Base-by-base conservation (phyloP, 192 early-diverging fungal species). In the Nowakowskiella sp. region DNA sequence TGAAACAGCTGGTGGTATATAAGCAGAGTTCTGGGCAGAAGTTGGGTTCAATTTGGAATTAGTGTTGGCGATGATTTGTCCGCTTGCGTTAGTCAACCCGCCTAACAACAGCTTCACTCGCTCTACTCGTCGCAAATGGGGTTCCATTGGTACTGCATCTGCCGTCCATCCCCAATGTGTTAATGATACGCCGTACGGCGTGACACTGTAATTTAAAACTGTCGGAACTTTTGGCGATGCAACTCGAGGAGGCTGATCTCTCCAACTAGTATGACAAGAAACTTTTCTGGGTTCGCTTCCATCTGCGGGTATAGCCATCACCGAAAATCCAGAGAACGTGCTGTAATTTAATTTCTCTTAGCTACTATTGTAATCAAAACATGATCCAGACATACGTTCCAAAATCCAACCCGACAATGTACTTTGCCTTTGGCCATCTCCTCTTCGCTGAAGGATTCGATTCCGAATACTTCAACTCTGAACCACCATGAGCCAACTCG, bases 351-450 rank as follows among this genome's bases (percentile, higher is more conserved):
- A n/a, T 24, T 19, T 25, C 47, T 24, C n/a, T n/a, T n/a, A 49
- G 2, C 16, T 16, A 33, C 19, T 19, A 19, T 19, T 19, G 47
- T n/a, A 49, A 22, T n/a, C 47, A n/a, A 49, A 49, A 49, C 36
- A 39, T 39, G 3, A 19, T 33, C 47, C 16, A 49, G 26, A 19
- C n/a, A n/a, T n/a, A 19, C 16, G 47, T 49, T n/a, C 47, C 47
- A 28, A 19, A 49, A 22, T 49, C 47, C 26, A 49, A 32, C 26
- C 47, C 47, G 26, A 49, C 47, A 28, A 49, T 49, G 26, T 49
- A 49, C 39, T 49, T 19, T 1, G 47, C 23, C 19, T 19, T 28
- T 24, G 47, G 36, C 36, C 36, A 39, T 39, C 36, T 39, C 36
- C 36, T n/a, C n/a, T n/a, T n/a, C n/a, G n/a, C n/a, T n/a, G n/a